Evolutionary conservation across 2,329 filamentous ascomycete genomes (phyloP).

Genomic region (Aspergillus vadensis): DNA sequence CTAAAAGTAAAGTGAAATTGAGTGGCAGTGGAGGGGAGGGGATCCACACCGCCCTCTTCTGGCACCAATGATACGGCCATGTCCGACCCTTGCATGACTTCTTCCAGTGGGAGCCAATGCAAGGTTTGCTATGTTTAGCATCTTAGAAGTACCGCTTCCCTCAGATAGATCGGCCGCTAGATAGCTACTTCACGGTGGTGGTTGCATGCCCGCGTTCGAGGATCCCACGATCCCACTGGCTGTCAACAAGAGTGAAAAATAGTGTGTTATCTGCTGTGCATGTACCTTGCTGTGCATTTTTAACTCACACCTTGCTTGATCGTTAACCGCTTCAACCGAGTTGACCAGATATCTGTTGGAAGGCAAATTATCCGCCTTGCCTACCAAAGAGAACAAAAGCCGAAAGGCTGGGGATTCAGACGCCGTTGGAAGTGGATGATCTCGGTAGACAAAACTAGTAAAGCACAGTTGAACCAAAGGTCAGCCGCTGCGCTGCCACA

Average conservation of each 20-base stretch:
- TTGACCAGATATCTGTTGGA: neutral
- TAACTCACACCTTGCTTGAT: neutral
- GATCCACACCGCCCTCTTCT: conserved; percentile 5
- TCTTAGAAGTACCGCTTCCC: conserved; percentile 8
- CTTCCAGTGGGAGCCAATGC: conserved; percentile 19
- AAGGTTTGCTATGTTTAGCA: conserved; percentile 31
- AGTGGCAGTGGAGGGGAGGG: conserved; percentile 11
- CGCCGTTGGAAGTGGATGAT: neutral
- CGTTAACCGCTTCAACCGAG: neutral
- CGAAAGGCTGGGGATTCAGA: neutral
- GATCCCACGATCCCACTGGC: neutral
- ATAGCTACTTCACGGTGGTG: too few relatives aligned
- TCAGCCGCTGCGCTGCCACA: conserved; percentile 6
- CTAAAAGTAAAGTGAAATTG: neutral
- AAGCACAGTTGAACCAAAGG: neutral
- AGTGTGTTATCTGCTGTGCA: neutral
- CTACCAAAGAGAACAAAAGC: too few relatives aligned
- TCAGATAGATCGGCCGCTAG: conserved; percentile 22
- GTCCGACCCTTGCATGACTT: conserved; percentile 14
- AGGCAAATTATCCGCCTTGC: neutral
- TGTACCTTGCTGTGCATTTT: neutral
- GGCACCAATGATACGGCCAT: conserved; percentile 12
- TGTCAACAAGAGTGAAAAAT: neutral
- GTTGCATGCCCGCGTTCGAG: too few relatives aligned
- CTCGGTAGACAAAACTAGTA: neutral